These are phyloP conservation scores for Blastobotrys mokoenaii DNA, from an alignment of 805 yeast species.

Conservation along the genomic window DNA sequence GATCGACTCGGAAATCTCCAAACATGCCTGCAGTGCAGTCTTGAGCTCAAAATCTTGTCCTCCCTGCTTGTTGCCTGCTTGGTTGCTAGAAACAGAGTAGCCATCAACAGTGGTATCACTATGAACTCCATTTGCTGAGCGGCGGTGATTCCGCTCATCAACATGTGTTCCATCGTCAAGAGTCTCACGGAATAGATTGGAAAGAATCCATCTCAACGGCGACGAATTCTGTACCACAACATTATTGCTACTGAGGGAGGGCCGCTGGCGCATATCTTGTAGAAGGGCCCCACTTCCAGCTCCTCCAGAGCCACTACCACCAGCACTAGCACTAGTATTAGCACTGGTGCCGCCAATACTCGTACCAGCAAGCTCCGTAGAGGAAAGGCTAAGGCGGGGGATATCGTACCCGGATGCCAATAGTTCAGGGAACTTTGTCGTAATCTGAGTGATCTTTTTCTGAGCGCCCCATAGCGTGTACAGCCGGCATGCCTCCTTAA, in stretches of 20 bases:
- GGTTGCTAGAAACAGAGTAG: neutral
- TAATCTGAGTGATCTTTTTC: conserved; percentile 14
- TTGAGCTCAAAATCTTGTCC: conserved; percentile 21
- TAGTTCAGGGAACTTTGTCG: conserved; percentile 26
- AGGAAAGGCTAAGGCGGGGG: conserved; percentile 23
- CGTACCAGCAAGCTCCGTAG: conserved; percentile 24
- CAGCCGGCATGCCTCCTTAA: conserved; percentile 29
- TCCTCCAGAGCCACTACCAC: conserved; percentile 8
- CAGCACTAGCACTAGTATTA: conserved; percentile 17
- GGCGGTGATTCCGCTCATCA: neutral
- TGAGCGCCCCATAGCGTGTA: conserved; percentile 21
- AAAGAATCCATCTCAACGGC: conserved; percentile 25
- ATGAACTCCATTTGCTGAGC: neutral
- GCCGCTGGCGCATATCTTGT: conserved; percentile 23
- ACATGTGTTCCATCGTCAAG: neutral
- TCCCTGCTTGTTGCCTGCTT: neutral
- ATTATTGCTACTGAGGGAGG: conserved; percentile 9
- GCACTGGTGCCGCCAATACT: conserved; percentile 15
- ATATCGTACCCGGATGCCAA: conserved; percentile 25
- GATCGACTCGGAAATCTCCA: conserved; percentile 42
- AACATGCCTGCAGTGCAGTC: conserved; percentile 37
- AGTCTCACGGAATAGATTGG: conserved; percentile 22
- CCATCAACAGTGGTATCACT: neutral
- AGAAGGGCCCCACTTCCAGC: conserved; percentile 4
- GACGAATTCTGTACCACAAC: conserved; percentile 17